Percentiles rank a stretch among this genome's conserved stretches.
These are phyloP conservation scores for Emydomyces testavorans DNA, from an alignment of 2,329 filamentous ascomycete species.

Conservation along the genomic window DNA sequence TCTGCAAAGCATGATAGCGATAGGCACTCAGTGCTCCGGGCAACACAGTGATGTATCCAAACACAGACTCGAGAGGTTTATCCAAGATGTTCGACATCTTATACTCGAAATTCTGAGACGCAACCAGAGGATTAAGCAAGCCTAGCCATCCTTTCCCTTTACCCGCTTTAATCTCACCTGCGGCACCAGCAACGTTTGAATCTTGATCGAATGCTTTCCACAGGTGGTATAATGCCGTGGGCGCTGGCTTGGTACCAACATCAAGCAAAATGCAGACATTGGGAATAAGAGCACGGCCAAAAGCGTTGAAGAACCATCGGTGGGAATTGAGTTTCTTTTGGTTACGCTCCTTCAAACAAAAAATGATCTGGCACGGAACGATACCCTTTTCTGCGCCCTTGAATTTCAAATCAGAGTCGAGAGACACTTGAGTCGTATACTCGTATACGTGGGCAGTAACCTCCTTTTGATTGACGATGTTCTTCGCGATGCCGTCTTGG, in stretches of 20 bases:
- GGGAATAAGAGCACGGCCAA: constrained; percentile 80
- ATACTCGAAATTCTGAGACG: constrained; percentile 98
- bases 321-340: constrained; percentile 96
- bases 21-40: constrained; percentile 93
- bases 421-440: constrained; percentile 94
- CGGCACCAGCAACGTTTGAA: constrained; percentile 92
- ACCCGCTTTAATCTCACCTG: constrained; percentile 94
- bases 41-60: constrained; percentile 94
- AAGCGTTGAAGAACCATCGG: constrained; percentile 98
- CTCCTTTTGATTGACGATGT: constrained; percentile 88
- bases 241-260: constrained; percentile 82
- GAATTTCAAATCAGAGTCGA: constrained; percentile 93
- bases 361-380: constrained; percentile 94
- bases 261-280: constrained; percentile 96
- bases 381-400: constrained; percentile 99
- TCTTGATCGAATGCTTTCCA: constrained; percentile 99
- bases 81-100: constrained; percentile 99
- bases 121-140: constrained; percentile 84
- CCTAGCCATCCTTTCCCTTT: constrained; percentile 76
- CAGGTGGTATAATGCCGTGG: constrained; percentile 86
- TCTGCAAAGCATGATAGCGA: constrained; percentile 88
- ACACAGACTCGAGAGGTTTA: constrained; percentile 92
- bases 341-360: constrained; percentile 97
- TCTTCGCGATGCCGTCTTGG: constrained; percentile 97
- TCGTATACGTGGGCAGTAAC: constrained; percentile 97